Percentiles rank a stretch among this genome's conserved stretches.
Conservation (phyloP, 352 stramenopile species). For the Globisporangium sylvaticum region DNA sequence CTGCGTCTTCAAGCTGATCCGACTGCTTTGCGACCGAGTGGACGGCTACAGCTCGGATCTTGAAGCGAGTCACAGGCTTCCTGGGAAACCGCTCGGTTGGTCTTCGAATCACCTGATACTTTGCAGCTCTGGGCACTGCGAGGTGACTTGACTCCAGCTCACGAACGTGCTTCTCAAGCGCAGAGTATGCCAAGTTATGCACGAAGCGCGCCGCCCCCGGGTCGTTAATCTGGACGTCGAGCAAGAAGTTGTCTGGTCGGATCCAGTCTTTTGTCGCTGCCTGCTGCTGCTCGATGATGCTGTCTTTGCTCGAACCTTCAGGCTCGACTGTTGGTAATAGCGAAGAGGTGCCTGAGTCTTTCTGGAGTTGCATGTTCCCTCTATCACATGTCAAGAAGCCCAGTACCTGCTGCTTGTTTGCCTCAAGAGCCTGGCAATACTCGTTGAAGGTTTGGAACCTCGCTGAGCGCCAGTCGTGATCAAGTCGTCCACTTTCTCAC, state of each 20-base stretch:
- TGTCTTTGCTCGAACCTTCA: neutral
- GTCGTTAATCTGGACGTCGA: constrained; percentile 56
- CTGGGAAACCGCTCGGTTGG: constrained; percentile 60
- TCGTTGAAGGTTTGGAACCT: constrained; percentile 22
- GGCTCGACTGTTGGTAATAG: neutral
- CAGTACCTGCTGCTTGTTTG: constrained; percentile 21
- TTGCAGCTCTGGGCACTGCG: constrained; percentile 47
- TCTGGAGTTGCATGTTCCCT: neutral
- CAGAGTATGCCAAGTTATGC: constrained; percentile 44
- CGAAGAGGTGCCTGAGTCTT: neutral
- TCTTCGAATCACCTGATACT: constrained; percentile 75
- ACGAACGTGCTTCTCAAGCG: constrained; percentile 60
- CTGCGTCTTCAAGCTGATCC: constrained; percentile 1
- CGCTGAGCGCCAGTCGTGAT: neutral
- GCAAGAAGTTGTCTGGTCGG: constrained; percentile 39
- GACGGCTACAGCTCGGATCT: constrained; percentile 25
- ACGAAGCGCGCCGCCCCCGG: constrained; percentile 43
- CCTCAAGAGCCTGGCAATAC: constrained; percentile 25
- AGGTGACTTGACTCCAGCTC: constrained; percentile 66
- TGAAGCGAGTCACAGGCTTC: constrained; percentile 57
- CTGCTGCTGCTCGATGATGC: neutral
- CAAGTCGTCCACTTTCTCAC: constrained; percentile 7
- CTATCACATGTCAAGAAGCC: constrained; percentile 20
- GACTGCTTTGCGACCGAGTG: constrained; percentile 1
- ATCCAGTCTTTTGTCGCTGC: constrained; percentile 22